Evolutionary conservation across 352 stramenopile genomes (phyloP), one percentile per base, ranked within the genome.

Genomic region (Halophytophthora polymorphica): DNA sequence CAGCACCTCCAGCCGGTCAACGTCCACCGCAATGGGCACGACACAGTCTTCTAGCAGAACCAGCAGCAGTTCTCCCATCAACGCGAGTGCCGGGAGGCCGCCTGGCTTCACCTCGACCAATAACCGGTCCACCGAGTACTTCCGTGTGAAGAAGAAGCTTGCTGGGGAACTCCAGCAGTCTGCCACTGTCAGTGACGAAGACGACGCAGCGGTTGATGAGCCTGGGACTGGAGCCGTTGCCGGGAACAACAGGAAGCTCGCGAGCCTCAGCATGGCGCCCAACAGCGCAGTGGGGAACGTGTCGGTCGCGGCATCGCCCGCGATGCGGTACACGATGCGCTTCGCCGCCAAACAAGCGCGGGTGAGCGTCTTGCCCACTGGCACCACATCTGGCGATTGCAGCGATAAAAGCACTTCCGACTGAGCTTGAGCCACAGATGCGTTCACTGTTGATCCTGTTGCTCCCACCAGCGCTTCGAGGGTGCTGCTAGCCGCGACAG

Each of bases 51-150:
- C 60, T 1, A 70, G 35, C 21, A 90, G 36, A 19, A 86, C 65
- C 0, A 89, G 31, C 12, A 88, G 17, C 1, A 90, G 45, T 47
- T 90, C 80, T 12, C 75, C 75, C 2, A 83, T 56, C 0, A 87
- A 43, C 6, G 51, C 60, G 7, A 90, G 29, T 15, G 76, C 66
- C 0, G 73, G 74, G 0, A 69, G 47, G 0, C 40, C 66, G 15
- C 53, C 48, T 17, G 61, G 42, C 8, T 69, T 70, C 3, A 86
- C 63, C 47, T 76, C 71, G 3, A 36, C 47, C 3, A 81, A 57
- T 4, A 90, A 33, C 0, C 51, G 62, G 33, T 90, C 78, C 4
- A 86, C 36, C 0, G 73, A 77, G 34, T 75, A 73, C 38, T 55
- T 71, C 3, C 50, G 34, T 25, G 76, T 81, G n/a, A 88, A 62